Conservation (phyloP, 768 basidiomycete species). For the Sarcomyxa edulis region DNA sequence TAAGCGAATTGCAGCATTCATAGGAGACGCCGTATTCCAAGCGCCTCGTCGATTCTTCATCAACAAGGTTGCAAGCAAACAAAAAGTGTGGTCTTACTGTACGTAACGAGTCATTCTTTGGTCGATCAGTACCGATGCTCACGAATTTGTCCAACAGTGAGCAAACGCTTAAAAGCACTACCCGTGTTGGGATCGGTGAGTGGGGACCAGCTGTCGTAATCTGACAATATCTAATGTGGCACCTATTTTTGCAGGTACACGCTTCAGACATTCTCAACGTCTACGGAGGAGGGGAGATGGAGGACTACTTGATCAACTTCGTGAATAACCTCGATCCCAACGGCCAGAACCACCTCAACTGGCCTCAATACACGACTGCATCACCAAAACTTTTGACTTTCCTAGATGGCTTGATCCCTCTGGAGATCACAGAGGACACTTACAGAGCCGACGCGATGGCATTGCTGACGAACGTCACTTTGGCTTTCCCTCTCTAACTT, state of each 20-base stretch:
- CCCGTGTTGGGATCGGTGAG: constrained; percentile 41
- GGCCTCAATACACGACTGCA: constrained; percentile 36
- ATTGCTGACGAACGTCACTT: constrained; percentile 25
- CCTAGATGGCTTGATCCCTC: constrained; percentile 25
- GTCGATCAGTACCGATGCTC: neutral
- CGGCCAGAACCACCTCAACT: constrained; percentile 25
- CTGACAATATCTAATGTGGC: neutral
- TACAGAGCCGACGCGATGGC: constrained; percentile 34
- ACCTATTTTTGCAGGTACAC: constrained; percentile 29
- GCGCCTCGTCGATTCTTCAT: constrained; percentile 44
- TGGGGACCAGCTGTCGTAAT: neutral
- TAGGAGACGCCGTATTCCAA: constrained; percentile 47
- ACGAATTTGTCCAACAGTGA: constrained; percentile 26
- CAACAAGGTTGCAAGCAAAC: constrained; percentile 26
- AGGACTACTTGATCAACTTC: constrained; percentile 43
- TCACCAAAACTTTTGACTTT: constrained; percentile 35
- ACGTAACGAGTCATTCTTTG: constrained; percentile 9
- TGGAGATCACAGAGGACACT: constrained; percentile 35
- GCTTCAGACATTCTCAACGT: constrained; percentile 34
- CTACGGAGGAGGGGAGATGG: constrained; percentile 35
- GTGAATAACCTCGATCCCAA: constrained; percentile 40
- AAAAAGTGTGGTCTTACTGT: constrained; percentile 37
- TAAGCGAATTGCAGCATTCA: constrained; percentile 45
- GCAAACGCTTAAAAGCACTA: constrained; percentile 36
- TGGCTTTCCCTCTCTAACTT: constrained; percentile 24